A percentile compares a stretch with the other conserved stretches of the same genome.
These are phyloP conservation scores for Cubamyces lactineus DNA, from an alignment of 768 basidiomycete species.

Conservation along the genomic window DNA sequence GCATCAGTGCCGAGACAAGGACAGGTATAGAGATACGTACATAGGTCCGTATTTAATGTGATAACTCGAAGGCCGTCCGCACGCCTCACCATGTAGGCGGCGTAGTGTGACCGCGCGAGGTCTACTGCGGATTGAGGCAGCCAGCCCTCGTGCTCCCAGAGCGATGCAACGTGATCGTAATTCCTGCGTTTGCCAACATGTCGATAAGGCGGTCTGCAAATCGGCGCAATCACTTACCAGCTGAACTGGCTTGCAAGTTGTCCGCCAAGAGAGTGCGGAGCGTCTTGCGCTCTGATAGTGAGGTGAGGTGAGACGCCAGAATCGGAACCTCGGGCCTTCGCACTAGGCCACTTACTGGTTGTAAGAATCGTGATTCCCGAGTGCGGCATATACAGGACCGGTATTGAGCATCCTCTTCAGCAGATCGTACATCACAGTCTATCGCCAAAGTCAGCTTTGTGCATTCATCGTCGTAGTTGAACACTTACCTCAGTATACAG, in stretches of 20 bases:
- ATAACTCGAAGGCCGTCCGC: conserved; percentile 70
- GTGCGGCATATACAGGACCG: conserved; percentile 73
- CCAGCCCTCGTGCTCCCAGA: conserved; percentile 78
- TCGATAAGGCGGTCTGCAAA: neutral
- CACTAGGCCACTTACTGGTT: conserved; percentile 49
- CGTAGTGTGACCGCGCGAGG: conserved; percentile 68
- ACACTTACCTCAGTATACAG: conserved; percentile 62
- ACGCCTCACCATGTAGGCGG: conserved; percentile 71
- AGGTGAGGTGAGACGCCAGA: neutral
- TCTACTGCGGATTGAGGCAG: conserved; percentile 57
- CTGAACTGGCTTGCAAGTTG: conserved; percentile 61
- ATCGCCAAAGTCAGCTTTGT: neutral
- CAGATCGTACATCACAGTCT: conserved; percentile 70
- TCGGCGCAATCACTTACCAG: conserved; percentile 48
- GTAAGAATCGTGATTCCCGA: conserved; percentile 81
- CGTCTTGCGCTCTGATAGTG: conserved; percentile 55
- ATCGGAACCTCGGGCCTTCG: neutral
- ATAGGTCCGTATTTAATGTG: conserved; percentile 76
- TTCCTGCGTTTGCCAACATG: conserved; percentile 49
- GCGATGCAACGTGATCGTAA: conserved; percentile 70
- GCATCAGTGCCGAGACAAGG: neutral
- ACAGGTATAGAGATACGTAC: conserved; percentile 44
- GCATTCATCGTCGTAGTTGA: neutral
- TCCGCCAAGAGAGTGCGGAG: conserved; percentile 60
- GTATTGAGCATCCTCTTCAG: conserved; percentile 62